A percentile compares a stretch with the other conserved stretches of the same genome.
Evolutionary conservation across 768 basidiomycete species (phyloP).

Genomic region (Rossbeevera mucosa): DNA sequence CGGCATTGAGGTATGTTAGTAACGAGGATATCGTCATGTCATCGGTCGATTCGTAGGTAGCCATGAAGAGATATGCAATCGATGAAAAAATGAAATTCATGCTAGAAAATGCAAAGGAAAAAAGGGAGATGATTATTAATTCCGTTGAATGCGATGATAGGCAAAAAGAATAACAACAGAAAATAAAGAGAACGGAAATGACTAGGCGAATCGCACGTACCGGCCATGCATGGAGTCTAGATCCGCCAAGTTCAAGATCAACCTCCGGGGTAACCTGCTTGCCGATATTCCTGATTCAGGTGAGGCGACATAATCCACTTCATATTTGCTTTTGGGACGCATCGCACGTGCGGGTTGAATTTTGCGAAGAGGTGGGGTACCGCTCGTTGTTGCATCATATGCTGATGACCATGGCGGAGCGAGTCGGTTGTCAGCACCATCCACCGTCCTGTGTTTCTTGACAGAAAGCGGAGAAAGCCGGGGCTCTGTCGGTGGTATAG

Average conservation of each 20-base stretch:
- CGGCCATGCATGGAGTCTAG: constrained; percentile 56
- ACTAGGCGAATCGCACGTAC: constrained; percentile 36
- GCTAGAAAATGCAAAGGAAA: constrained; percentile 29
- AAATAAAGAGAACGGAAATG: neutral
- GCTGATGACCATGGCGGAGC: constrained; percentile 20
- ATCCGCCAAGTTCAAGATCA: constrained; percentile 45
- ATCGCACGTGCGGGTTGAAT: constrained; percentile 21
- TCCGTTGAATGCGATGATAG: constrained; percentile 1
- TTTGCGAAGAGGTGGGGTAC: constrained; percentile 17
- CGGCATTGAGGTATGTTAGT: constrained; percentile 68
- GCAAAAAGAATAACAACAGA: neutral
- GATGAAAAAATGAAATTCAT: constrained; percentile 58
- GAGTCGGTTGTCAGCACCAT: constrained; percentile 15
- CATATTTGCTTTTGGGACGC: constrained; percentile 26
- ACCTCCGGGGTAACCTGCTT: constrained; percentile 24
- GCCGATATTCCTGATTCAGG: constrained; percentile 13
- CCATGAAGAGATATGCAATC: constrained; percentile 58
- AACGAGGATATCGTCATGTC: constrained; percentile 67
- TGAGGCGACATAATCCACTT: constrained; percentile 17
- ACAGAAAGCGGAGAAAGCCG: constrained; percentile 13
- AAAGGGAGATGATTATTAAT: constrained; percentile 4
- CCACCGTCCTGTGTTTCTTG: constrained; percentile 24
- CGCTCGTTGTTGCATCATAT: constrained; percentile 13
- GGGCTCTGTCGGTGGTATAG: constrained; percentile 14
- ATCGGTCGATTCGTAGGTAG: constrained; percentile 63